phyloP scores from a whole-genome alignment of 2,329 filamentous ascomycete genomes.

The Penicillium sp. region DNA sequence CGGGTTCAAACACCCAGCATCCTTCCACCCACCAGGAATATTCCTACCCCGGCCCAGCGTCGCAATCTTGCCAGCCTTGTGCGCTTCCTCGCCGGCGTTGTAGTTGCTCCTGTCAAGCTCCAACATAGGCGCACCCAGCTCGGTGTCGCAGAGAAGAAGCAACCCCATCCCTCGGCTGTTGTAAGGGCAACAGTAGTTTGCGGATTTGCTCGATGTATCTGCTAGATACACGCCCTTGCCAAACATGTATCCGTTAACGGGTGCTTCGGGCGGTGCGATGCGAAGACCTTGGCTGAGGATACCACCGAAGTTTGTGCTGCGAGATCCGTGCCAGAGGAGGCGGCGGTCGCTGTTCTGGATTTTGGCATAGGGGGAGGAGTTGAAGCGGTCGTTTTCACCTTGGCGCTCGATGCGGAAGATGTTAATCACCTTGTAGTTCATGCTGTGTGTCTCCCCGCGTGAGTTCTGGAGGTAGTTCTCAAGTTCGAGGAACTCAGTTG shows the following conservation, averaged over 20 bases:
- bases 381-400: slow-evolving; percentile 63
- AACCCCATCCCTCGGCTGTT: slow-evolving; percentile 62
- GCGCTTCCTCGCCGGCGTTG: slow-evolving; percentile 56
- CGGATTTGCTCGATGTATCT: slow-evolving; percentile 75
- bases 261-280: slow-evolving; percentile 73
- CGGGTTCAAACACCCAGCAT: slow-evolving; percentile 58
- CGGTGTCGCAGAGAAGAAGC: slow-evolving; percentile 73
- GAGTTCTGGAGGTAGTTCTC: slow-evolving; percentile 59
- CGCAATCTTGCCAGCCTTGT: slow-evolving; percentile 51
- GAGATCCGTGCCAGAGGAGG: slow-evolving; percentile 79
- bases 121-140: slow-evolving; percentile 67
- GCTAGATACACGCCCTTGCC: slow-evolving; percentile 83
- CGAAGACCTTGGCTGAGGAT: slow-evolving; percentile 79
- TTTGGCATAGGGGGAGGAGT: slow-evolving; percentile 46
- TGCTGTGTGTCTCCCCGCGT: slow-evolving; percentile 57
- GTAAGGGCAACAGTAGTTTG: slow-evolving; percentile 60
- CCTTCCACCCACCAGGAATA: slow-evolving; percentile 64
- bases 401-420: slow-evolving; percentile 76
- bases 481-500: slow-evolving; percentile 58
- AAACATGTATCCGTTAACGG: slow-evolving; percentile 75
- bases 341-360: slow-evolving; percentile 56
- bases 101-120: slow-evolving; percentile 52
- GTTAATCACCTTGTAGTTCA: slow-evolving; percentile 49
- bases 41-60: slow-evolving; percentile 62
- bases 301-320: slow-evolving; percentile 74